Base-by-base conservation (phyloP, 2,329 filamentous ascomycete genomes). In the Incumbomyces lentus region DNA sequence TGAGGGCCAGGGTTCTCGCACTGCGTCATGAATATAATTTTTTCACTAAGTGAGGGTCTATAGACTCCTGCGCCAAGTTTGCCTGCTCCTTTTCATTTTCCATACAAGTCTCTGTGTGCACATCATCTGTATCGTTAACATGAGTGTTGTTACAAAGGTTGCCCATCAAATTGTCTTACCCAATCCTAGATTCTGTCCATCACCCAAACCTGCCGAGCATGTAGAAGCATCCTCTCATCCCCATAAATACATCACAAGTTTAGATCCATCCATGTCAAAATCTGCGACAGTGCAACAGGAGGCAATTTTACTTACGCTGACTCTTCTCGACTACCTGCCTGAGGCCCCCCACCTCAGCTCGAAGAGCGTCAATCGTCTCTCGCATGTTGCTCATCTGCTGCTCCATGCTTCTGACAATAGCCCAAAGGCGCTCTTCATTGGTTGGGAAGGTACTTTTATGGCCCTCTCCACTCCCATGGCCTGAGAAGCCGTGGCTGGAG, bases 391-490 rank as follows among this genome's bases (percentile, higher is more conserved):
- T 59, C 38, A 71, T 48, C 49, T 68, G 62, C 7, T 67, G 62
- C 41, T 70, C 66, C 38, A 71, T 60, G 33, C 60, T 64, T 30
- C 62, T 65, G 30, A 69, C 62, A 49, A 68, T 67, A 22, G 63
- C 58, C 68, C 68, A 70, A 2, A 71, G 52, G 35, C 65, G 64
- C 35, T 68, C 65, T 30, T 63, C 61, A 16, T 61, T 59, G 40
- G 52, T 53, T 32, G 54, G 55, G 46, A 57, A 55, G 14, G 53
- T 47, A 39, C 53, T 47, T 29, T 47, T 54, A 18, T 49, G 37
- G 10, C 51, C 46, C 38, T 61, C 59, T 30, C 58, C 54, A 42
- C 59, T 61, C n/a, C 56, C 58, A 46, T 56, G 58, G 12, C 45
- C 58, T 2, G 55, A 57, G 41, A 54, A 51, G 19, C 58, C 55